A percentile compares a stretch with the other conserved stretches of the same genome.
Evolutionary conservation across 495 filamentous ascomycete genomes (phyloP).

Genomic region (Neurospora pannonica): DNA sequence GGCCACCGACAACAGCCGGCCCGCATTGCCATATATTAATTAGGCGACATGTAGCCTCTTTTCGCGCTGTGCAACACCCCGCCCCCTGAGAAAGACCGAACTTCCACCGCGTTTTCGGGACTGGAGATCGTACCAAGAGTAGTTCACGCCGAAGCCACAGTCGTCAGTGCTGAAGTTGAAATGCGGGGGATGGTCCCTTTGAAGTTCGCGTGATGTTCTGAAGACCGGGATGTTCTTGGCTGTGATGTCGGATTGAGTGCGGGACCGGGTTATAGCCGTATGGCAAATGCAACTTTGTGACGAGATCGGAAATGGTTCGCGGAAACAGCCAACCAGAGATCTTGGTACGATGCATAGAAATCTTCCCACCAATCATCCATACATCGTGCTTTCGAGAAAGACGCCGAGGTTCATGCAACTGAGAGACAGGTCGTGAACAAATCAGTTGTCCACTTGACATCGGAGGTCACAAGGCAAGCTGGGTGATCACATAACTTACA

Average conservation of each 20-base stretch:
- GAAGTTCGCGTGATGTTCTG: background rate
- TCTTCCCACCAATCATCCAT: background rate
- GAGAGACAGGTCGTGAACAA: background rate
- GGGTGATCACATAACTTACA: background rate
- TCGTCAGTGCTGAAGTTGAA: background rate
- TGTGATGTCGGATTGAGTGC: background rate
- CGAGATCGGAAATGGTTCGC: background rate
- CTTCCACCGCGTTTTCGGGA: background rate
- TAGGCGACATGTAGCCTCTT: background rate
- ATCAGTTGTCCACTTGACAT: background rate
- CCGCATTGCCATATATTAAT: constrained; percentile 10
- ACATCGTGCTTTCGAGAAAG: background rate
- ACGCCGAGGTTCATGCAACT: background rate
- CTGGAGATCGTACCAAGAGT: background rate
- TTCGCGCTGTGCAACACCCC: background rate
- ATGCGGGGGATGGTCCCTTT: background rate
- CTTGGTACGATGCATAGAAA: background rate
- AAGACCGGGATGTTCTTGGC: background rate
- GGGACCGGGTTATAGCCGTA: background rate
- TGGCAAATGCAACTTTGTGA: background rate
- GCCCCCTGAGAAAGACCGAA: background rate
- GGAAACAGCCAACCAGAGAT: background rate
- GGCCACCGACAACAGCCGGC: constrained; percentile 4
- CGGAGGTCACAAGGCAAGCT: background rate
- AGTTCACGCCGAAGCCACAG: background rate